Evolutionary conservation across 129 eudicot genomes (phyloP), one percentile per base, ranked within the genome.

Genomic region (Gnaphalium uliginosum): DNA sequence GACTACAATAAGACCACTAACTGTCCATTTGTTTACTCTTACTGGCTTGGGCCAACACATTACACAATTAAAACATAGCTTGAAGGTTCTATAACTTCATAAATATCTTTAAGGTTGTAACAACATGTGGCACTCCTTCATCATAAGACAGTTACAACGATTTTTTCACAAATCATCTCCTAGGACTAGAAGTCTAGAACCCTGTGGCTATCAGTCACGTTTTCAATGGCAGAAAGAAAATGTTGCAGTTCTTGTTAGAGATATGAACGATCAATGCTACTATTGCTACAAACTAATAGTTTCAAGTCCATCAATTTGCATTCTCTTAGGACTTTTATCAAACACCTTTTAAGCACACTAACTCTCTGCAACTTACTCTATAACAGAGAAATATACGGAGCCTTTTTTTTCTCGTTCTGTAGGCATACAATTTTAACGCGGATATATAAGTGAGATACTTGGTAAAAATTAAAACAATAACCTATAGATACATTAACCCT

Each of bases 291-390:
- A 39, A 39, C 46, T 39, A 39, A 6, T 26, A 23, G 14, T 60
- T 18, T 46, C 46, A 5, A 14, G n/a, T 61, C 26, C 17, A 6
- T 17, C 32, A 17, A 43, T 43, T 22, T 46, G 19, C 9, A 71
- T 30, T 1, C 6, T 62, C 62, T 46, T 26, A 73, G 57, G 60
- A 39, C 57, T 74, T 74, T 50, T 57, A 66, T 51, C 41, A 66
- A 43, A 76, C 74, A 18, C 80, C 75, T 68, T 3, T 39, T 3
- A 68, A n/a, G 37, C 22, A 46, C 66, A 70, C 50, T 67, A 48
- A 35, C 64, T 26, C 6, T 7, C 14, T 6, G 62, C 62, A 73
- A 60, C 59, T 51, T 53, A 39, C 48, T 39, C 48, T 39, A 39
- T 39, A 1, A 10, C 14, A 39, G 48, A 39, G 13, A 39, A 39